Evolutionary conservation across 2,329 filamentous ascomycete genomes (phyloP).

Genomic region (Colletotrichum theobromicola): DNA sequence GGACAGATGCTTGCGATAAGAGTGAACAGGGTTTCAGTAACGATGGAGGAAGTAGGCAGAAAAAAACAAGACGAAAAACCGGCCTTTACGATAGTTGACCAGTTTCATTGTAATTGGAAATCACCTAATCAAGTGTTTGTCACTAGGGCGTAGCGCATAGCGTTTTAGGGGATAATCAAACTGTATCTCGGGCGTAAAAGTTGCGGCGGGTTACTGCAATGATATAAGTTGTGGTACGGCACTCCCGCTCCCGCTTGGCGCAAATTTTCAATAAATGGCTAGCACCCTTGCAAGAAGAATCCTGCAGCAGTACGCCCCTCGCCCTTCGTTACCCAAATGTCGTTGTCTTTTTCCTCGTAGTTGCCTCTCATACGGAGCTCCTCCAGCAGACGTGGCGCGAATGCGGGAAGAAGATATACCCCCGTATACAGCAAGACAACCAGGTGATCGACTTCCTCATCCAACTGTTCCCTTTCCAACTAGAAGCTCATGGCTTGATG

Average conservation of each 20-base stretch:
- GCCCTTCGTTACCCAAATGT: not conserved
- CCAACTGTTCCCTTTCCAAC: not conserved
- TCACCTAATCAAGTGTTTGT: too few species aligned
- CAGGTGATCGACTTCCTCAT: not conserved
- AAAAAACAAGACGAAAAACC: too few species aligned
- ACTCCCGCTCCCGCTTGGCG: not conserved
- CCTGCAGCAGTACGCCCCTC: not conserved
- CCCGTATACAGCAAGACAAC: not conserved
- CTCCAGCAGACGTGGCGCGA: not conserved
- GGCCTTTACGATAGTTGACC: too few species aligned
- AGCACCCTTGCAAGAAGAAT: accelerated
- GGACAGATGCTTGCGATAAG: too few species aligned
- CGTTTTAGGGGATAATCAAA: too few species aligned
- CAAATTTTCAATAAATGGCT: not conserved
- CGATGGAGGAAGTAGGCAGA: too few species aligned
- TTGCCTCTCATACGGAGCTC: not conserved
- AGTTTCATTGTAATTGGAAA: too few species aligned
- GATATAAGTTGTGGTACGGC: not conserved
- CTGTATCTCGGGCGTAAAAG: too few species aligned
- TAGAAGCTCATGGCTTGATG: accelerated
- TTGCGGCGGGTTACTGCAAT: not conserved
- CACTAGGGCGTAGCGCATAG: too few species aligned
- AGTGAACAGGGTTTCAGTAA: too few species aligned
- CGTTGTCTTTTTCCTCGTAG: not conserved
- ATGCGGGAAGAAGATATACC: not conserved